Evolutionary conservation across 2,329 filamentous ascomycete genomes (phyloP), one percentile per base, ranked within the genome.

Genomic region (Corniculantispora saksenae): DNA sequence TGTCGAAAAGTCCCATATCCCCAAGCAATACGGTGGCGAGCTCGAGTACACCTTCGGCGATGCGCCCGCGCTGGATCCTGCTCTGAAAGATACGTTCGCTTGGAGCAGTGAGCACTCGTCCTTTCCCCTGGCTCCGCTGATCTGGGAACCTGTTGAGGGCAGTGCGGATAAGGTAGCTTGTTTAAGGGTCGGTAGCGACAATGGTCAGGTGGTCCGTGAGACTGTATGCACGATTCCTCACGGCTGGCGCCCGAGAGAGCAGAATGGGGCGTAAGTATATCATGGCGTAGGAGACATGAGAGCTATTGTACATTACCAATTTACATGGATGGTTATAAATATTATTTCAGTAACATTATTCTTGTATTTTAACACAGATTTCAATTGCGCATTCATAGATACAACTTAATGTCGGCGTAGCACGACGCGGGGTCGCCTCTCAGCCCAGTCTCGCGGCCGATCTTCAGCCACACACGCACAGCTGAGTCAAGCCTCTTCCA

Each of bases 11-110:
- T 21, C n/a, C 27, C 47, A 29, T 3, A n/a, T 50, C 3, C 43
- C 43, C 12, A 25, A 92, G 76, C 87, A 90, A 75, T 97, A 97
- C 74, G 94, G 94, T 66, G 94, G 94, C 51, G 85, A 92, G 68
- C 85, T 97, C 10, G 90, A 97, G 23, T 97, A 45, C 1, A 75
- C 77, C 32, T 83, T 76, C 80, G 51, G 40, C 19, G 3, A 47
- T 19, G 25, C 40, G 2, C 40, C 40, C 1, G 55, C 21, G 2
- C 19, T 47, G 0, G 40, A 58, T n/a, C 40, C 55, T 32, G 40
- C 17, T 10, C 12, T 58, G 40, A 48, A 48, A 4, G 80, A 81
- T n/a, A 74, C 82, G 43, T 72, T 84, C 21, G 70, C 75, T 13
- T 89, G 85, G 83, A 82, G 84, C 70, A 80, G 81, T 48, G 84